Conservation (phyloP, 345 rosid species). For the Streptanthus diversifolius region DNA sequence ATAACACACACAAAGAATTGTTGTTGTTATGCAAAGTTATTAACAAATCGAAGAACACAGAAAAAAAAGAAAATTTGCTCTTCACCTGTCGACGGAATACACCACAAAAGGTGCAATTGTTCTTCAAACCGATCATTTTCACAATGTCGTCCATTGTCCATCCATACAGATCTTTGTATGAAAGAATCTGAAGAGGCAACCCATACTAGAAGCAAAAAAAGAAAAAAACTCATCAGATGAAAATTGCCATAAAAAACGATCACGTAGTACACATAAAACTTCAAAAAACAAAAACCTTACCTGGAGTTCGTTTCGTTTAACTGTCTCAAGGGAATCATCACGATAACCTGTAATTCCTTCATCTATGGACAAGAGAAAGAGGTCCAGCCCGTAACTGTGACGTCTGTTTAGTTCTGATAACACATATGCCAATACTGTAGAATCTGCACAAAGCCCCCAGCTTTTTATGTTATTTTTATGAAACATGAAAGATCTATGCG, state of each 20-base stretch:
- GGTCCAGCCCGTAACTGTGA: constrained; percentile 67
- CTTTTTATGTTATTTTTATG: background rate
- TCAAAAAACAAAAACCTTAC: constrained; percentile 20
- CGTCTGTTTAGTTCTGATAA: constrained; percentile 72
- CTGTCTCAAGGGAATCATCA: constrained; percentile 92
- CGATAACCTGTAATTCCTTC: constrained; percentile 94
- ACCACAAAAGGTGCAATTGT: constrained; percentile 95
- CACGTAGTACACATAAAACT: background rate
- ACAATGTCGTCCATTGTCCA: constrained; percentile 99
- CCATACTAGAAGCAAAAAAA: constrained; percentile 56
- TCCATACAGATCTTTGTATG: constrained; percentile 96
- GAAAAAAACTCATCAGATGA: background rate
- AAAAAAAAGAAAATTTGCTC: background rate
- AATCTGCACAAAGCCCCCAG: constrained; percentile 48
- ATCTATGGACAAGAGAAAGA: constrained; percentile 82
- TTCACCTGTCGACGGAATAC: constrained; percentile 95
- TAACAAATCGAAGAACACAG: background rate
- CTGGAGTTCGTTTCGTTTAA: constrained; percentile 87
- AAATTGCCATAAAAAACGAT: background rate
- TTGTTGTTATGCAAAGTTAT: background rate
- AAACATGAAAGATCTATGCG: background rate
- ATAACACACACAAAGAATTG: background rate
- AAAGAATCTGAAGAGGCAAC: constrained; percentile 76
- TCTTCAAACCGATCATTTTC: constrained; percentile 87
- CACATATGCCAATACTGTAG: constrained; percentile 82